Conservation (phyloP, 2,329 filamentous ascomycete genomes). For the Emergomyces pasteurianus region DNA sequence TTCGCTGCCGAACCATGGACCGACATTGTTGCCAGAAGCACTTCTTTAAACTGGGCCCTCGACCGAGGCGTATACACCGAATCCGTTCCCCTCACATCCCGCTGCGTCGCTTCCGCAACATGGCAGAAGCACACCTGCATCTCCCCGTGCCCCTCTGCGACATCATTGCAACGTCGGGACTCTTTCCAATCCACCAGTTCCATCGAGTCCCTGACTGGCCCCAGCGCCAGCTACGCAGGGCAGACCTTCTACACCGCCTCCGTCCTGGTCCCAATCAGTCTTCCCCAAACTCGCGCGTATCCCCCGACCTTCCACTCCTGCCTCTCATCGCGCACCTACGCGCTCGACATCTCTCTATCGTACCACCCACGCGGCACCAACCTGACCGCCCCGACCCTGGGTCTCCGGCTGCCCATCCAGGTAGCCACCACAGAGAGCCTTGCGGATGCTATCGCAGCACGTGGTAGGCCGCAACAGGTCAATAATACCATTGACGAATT, state of each 20-base stretch:
- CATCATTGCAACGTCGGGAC: constrained; percentile 20
- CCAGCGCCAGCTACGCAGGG: constrained; percentile 33
- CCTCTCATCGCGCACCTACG: constrained; percentile 52
- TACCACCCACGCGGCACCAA: constrained; percentile 39
- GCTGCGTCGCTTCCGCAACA: constrained; percentile 44
- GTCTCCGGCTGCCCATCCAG: constrained; percentile 34
- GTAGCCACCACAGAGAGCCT: constrained; percentile 16
- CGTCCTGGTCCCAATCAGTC: constrained; percentile 51
- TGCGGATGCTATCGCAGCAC: constrained; percentile 1
- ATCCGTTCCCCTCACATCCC: constrained; percentile 40
- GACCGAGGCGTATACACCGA: constrained; percentile 43
- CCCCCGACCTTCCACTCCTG: constrained; percentile 60
- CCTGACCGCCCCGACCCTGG: constrained; percentile 28
- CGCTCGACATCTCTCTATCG: constrained; percentile 47
- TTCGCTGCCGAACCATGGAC: constrained; percentile 42
- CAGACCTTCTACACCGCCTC: constrained; percentile 47
- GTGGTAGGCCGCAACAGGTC: neutral
- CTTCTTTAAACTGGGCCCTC: constrained; percentile 28
- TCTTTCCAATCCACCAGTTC: constrained; percentile 15
- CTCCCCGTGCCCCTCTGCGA: constrained; percentile 27
- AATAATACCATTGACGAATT: constrained; percentile 5
- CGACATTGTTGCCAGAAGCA: constrained; percentile 36
- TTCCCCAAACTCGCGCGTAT: constrained; percentile 50
- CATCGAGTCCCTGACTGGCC: constrained; percentile 18
- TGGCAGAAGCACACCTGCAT: constrained; percentile 41